Evolutionary conservation across 768 basidiomycete genomes (phyloP), one percentile per base, ranked within the genome.

Genomic region (Agrocybe chaxingu): DNA sequence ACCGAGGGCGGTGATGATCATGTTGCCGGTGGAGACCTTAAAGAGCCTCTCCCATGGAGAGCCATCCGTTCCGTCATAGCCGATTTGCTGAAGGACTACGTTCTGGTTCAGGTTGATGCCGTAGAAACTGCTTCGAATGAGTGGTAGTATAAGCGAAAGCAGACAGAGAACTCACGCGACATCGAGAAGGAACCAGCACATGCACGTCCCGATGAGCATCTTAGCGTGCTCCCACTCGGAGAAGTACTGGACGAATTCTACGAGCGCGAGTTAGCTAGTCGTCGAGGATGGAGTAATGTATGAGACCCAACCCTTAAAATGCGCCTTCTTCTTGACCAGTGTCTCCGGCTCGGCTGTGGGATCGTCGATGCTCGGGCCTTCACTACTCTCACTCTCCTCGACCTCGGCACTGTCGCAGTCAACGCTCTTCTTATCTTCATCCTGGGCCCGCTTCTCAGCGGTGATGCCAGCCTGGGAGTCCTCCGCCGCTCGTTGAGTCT

Each of bases 131-230:
- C 0, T 33, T 30, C 1, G 18, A 24, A 30, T 36, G 13, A 30
- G 29, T 16, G 36, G 12, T 3, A 1, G 8, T 29, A 18, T 12
- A 13, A 30, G 41, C 5, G 36, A 31, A n/a, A 9, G 16, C 9
- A 36, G 33, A 16, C 3, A 40, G 8, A 43, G 39, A 29, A 58
- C 60, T 6, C 57, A 85, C 78, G 87, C 83, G 31, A 89, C 76
- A 56, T 89, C 88, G 32, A 89, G 74, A 18, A 90, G 61, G 70
- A 91, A 89, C 89, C 89, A 91, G 55, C 80, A 84, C 38, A 63
- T 30, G 49, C 76, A 78, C 0, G 88, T 90, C 8, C 83, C 88
- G 40, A 91, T 70, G 9, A 92, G 70, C 16, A 83, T 63, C 59
- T 84, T 86, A 3, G 74, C 69, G 48, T 91, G 85, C 5, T 79